A percentile compares a stretch with the other conserved stretches of the same genome.
Evolutionary conservation across 2,329 filamentous ascomycete genomes (phyloP).

Genomic region (Calonectria pauciramosa): DNA sequence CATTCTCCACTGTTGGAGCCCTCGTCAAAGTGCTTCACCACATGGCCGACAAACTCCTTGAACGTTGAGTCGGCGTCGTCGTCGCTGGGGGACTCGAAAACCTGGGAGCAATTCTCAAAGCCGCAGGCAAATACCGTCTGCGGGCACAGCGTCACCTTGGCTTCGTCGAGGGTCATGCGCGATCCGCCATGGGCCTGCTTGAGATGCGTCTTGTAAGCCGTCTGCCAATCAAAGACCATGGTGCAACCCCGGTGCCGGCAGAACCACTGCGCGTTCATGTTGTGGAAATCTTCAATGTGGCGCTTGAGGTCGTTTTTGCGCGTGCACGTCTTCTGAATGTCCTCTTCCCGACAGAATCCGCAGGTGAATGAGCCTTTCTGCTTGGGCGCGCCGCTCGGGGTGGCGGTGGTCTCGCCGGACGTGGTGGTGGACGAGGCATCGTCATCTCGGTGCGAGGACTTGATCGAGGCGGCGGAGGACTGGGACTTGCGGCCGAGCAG

Average conservation of each 20-base stretch:
- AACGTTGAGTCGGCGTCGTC: conserved; percentile 55
- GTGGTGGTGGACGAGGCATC: conserved; percentile 39
- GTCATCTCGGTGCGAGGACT: conserved; percentile 39
- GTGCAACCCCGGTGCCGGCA: conserved; percentile 59
- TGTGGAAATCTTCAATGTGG: conserved; percentile 63
- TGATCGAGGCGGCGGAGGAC: conserved; percentile 39
- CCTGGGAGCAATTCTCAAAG: conserved; percentile 59
- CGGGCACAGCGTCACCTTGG: conserved; percentile 58
- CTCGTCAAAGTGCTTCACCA: conserved; percentile 63
- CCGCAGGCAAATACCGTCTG: conserved; percentile 65
- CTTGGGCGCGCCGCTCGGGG: conserved; percentile 47
- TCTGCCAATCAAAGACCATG: conserved; percentile 63
- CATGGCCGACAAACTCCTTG: conserved; percentile 61
- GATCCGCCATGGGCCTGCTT: conserved; percentile 60
- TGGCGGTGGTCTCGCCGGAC: conserved; percentile 41
- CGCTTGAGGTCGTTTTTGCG: conserved; percentile 64
- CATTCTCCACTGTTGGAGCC: conserved; percentile 56
- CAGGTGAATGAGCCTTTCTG: conserved; percentile 56
- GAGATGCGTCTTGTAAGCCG: conserved; percentile 61
- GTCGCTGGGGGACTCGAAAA: conserved; percentile 59
- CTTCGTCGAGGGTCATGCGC: conserved; percentile 57
- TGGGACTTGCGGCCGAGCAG: conserved; percentile 48
- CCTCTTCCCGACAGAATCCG: conserved; percentile 58
- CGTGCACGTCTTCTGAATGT: conserved; percentile 58
- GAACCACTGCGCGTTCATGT: conserved; percentile 61